Percentiles rank a stretch among this genome's conserved stretches.
phyloP scores from a whole-genome alignment of 306 rosid species.

The Biancaea sappan region DNA sequence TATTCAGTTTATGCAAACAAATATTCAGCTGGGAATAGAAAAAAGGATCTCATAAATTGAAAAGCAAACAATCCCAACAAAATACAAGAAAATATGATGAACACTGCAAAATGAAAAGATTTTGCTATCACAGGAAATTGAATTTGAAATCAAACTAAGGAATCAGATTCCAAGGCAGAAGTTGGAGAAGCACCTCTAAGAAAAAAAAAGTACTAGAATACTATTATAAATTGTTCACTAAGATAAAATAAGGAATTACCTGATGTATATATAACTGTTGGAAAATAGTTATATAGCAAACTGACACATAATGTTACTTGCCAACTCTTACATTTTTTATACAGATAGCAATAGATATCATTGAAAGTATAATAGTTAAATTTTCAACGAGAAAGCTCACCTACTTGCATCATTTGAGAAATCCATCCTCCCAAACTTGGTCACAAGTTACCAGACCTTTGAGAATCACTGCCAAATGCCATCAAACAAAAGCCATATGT shows the following conservation, averaged over 20 bases:
- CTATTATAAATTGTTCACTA: not conserved
- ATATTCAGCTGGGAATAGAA: not conserved
- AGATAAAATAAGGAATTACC: not conserved
- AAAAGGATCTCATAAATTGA: not conserved
- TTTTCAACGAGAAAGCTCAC: not conserved
- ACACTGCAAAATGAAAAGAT: not conserved
- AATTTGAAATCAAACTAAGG: not conserved
- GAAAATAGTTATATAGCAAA: not conserved
- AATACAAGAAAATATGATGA: not conserved
- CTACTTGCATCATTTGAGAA: slow-evolving; percentile 1
- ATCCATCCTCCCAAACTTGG: not conserved
- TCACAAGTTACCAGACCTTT: not conserved
- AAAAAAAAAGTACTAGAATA: not conserved
- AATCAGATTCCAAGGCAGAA: not conserved
- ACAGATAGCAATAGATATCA: not conserved
- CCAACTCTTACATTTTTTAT: not conserved
- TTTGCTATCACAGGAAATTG: not conserved
- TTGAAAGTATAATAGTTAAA: not conserved
- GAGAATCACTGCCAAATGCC: not conserved
- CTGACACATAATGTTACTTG: not conserved
- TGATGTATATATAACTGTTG: not conserved
- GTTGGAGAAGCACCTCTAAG: not conserved
- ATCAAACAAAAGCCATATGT: not conserved
- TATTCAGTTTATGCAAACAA: not conserved
- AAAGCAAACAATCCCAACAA: not conserved